Conservation (phyloP, 169 alveolate species). For the Cryptosporidium meleagridis region DNA sequence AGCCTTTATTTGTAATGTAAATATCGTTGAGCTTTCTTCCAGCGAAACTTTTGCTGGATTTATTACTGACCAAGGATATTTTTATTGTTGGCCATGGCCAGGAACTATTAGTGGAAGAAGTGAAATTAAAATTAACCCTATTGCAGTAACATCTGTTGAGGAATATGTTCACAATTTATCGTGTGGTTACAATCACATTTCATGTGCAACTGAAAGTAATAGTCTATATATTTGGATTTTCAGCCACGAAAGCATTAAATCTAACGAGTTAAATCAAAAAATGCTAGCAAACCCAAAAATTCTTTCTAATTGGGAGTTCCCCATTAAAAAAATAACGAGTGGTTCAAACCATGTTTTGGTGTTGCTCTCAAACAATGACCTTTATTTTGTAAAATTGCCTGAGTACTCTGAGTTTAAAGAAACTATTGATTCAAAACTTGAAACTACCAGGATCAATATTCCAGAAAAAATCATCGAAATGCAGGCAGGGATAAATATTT, state of each 20-base stretch:
- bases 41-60: constrained; percentile 54
- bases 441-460: not conserved
- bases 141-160: constrained; percentile 35
- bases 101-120: constrained; percentile 2
- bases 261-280: not conserved
- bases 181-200: constrained; percentile 55
- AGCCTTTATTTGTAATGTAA: constrained; percentile 64
- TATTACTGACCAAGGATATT: constrained; percentile 48
- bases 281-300: constrained; percentile 1
- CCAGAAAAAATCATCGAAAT: constrained; percentile 39
- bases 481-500: constrained; percentile 26
- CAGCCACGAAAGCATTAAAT: not conserved
- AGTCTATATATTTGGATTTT: constrained; percentile 46
- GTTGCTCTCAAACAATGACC: constrained; percentile 24
- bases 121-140: constrained; percentile 44
- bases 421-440: not conserved
- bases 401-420: constrained; percentile 18
- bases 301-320: constrained; percentile 34
- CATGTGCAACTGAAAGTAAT: constrained; percentile 45
- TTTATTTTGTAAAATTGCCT: constrained; percentile 18
- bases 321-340: constrained; percentile 28
- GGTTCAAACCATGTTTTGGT: constrained; percentile 52
- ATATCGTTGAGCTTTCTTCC: constrained; percentile 27
- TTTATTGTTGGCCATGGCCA: constrained; percentile 61
- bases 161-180: constrained; percentile 33